Percentiles rank a stretch among this genome's conserved stretches.
Evolutionary conservation across 2,329 filamentous ascomycete species (phyloP).

Genomic region (Thelonectria olida): DNA sequence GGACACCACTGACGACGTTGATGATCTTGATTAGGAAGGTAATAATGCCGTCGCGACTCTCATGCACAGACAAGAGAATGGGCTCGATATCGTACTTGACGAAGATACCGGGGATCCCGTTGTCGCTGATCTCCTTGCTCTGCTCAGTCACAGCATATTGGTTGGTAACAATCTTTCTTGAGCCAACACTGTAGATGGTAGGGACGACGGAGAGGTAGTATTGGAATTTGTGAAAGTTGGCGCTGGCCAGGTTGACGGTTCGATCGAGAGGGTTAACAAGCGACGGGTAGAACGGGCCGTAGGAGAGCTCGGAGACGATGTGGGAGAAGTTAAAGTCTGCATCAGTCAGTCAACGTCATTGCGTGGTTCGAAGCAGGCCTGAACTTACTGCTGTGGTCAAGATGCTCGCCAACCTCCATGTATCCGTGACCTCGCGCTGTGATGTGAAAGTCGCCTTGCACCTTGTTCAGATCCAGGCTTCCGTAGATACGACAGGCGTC

Average conservation of each 20-base stretch:
- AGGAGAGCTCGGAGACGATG: slow-evolving; percentile 94
- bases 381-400: slow-evolving; percentile 80
- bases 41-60: slow-evolving; percentile 80
- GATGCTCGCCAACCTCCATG: slow-evolving; percentile 76
- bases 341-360: slow-evolving; percentile 28
- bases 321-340: slow-evolving; percentile 97
- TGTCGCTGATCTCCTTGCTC: slow-evolving; percentile 74
- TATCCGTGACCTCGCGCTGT: slow-evolving; percentile 97
- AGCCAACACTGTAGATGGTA: slow-evolving; percentile 82
- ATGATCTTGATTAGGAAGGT: slow-evolving; percentile 82
- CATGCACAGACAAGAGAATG: slow-evolving; percentile 85
- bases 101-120: slow-evolving; percentile 85
- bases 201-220: slow-evolving; percentile 97
- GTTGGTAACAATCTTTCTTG: slow-evolving; percentile 84
- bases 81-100: slow-evolving; percentile 99
- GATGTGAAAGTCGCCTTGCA: slow-evolving; percentile 98
- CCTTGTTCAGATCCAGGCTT: slow-evolving; percentile 91
- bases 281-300: slow-evolving; percentile 94
- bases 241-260: slow-evolving; percentile 79
- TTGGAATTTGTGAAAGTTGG: slow-evolving; percentile 94
- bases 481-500: slow-evolving; percentile 92
- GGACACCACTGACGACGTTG: slow-evolving; percentile 88
- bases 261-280: slow-evolving; percentile 94
- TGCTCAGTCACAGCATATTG: slow-evolving; percentile 98
- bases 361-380: too few relatives aligned